Percentiles rank a stretch among this genome's conserved stretches.
phyloP scores from a whole-genome alignment of 495 filamentous ascomycete genomes.

The Aspergillus steynii region DNA sequence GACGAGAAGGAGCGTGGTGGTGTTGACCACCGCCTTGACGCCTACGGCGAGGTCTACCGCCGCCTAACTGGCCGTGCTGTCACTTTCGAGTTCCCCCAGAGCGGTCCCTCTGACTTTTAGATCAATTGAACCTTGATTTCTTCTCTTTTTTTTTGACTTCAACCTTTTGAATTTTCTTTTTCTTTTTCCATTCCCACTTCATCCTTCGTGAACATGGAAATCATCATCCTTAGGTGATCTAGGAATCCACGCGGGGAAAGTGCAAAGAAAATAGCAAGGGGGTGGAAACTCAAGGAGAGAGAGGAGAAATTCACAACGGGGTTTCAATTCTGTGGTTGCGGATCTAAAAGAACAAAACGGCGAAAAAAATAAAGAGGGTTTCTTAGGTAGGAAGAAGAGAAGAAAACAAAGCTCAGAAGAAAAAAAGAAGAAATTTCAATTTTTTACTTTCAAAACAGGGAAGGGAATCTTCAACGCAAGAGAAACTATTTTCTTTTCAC shows the following conservation, averaged over 20 bases:
- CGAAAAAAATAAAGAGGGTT: background rate
- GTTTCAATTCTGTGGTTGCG: constrained; percentile 1
- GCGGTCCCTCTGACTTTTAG: constrained; percentile 77
- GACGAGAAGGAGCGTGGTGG: constrained; percentile 99
- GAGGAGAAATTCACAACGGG: background rate
- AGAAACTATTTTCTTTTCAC: background rate
- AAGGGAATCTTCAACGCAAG: background rate
- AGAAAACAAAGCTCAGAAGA: background rate
- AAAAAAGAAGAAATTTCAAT: constrained; percentile 1
- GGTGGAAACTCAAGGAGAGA: background rate
- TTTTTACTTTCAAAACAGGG: constrained; percentile 1
- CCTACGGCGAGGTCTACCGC: constrained; percentile 98
- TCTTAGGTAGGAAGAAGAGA: constrained; percentile 1
- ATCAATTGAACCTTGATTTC: constrained; percentile 18
- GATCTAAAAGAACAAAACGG: background rate
- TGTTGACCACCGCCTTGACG: constrained; percentile 98
- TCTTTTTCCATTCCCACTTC: background rate
- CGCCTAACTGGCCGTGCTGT: constrained; percentile 91
- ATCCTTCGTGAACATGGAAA: background rate
- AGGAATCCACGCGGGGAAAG: background rate
- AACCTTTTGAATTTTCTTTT: background rate
- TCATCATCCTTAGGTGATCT: constrained; percentile 4
- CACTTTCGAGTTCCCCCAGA: constrained; percentile 95
- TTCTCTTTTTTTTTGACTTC: constrained; percentile 5
- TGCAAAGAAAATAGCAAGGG: too few species aligned